A percentile compares a stretch with the other conserved stretches of the same genome.
Evolutionary conservation across 495 filamentous ascomycete species (phyloP).

Genomic region (Aspergillus carlsbadensis): DNA sequence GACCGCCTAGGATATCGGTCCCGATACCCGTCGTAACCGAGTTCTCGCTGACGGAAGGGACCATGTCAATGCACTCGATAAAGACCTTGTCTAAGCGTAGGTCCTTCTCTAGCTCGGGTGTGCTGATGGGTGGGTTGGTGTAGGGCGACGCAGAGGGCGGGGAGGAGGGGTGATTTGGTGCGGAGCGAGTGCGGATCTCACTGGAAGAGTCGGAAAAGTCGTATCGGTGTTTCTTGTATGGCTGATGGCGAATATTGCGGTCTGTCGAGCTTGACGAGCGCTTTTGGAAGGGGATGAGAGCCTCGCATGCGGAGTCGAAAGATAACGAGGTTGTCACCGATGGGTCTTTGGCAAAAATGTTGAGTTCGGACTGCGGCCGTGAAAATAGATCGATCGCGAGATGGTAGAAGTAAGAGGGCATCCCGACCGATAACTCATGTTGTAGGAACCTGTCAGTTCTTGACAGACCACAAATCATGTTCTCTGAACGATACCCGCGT

Average conservation of each 20-base stretch:
- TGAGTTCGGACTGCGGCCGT: conserved; percentile 50
- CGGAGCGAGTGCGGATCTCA: neutral
- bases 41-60: conserved; percentile 31
- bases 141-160: conserved; percentile 6
- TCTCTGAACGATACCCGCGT: neutral
- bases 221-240: conserved; percentile 14
- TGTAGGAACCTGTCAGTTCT: conserved; percentile 12
- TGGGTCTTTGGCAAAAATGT: conserved; percentile 4
- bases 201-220: neutral
- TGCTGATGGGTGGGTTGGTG: conserved; percentile 18
- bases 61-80: conserved; percentile 70
- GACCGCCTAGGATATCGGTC: conserved; percentile 51
- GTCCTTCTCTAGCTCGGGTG: conserved; percentile 42
- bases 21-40: conserved; percentile 49
- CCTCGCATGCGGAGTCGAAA: conserved; percentile 42
- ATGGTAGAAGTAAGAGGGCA: conserved; percentile 93
- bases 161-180: conserved; percentile 6
- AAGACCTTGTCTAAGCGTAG: conserved; percentile 62
- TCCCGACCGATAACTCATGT: conserved; percentile 41
- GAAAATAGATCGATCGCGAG: conserved; percentile 73
- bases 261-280: conserved; percentile 19
- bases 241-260: conserved; percentile 15
- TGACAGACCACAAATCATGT: neutral
- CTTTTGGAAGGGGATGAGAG: conserved; percentile 42
- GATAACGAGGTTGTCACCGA: conserved; percentile 23